These are phyloP conservation scores for Solanum tacnaense DNA, from an alignment of 257 asterid species.

Conservation along the genomic window DNA sequence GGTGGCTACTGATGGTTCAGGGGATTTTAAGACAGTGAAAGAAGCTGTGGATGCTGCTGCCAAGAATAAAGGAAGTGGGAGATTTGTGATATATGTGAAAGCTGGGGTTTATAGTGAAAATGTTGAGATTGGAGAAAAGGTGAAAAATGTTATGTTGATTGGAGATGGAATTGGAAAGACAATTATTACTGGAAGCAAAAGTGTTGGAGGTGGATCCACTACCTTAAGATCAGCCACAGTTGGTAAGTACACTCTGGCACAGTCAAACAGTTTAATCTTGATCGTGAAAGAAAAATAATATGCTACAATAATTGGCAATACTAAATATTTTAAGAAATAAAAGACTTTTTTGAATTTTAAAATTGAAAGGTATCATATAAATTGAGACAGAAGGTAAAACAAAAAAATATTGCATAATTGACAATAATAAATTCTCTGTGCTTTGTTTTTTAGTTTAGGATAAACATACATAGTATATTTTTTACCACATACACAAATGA, in stretches of 20 bases:
- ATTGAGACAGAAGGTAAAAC: too few species aligned
- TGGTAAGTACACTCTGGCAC: slow-evolving; percentile 34
- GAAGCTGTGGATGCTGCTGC: slow-evolving; percentile 49
- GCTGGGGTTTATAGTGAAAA: slow-evolving; percentile 71
- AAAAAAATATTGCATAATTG: neutral
- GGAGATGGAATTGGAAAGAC: slow-evolving; percentile 92
- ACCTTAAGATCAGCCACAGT: slow-evolving; percentile 79
- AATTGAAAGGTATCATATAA: too few species aligned
- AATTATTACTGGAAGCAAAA: slow-evolving; percentile 71
- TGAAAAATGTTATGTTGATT: slow-evolving; percentile 58
- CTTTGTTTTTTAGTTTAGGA: neutral
- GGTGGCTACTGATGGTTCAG: slow-evolving; percentile 28
- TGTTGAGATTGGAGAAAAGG: slow-evolving; percentile 35
- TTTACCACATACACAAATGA: neutral
- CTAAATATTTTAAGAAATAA: too few species aligned
- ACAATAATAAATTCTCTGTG: neutral
- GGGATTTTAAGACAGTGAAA: slow-evolving; percentile 40
- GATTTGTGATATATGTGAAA: slow-evolving; percentile 60
- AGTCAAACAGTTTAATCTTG: neutral
- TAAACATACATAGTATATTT: neutral
- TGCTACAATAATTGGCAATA: neutral
- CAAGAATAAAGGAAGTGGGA: slow-evolving; percentile 27
- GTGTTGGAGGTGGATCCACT: slow-evolving; percentile 70
- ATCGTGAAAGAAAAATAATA: neutral
- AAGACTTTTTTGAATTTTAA: too few species aligned